These are phyloP conservation scores for Mitragyna speciosa DNA, from an alignment of 257 asterid species.

Conservation along the genomic window DNA sequence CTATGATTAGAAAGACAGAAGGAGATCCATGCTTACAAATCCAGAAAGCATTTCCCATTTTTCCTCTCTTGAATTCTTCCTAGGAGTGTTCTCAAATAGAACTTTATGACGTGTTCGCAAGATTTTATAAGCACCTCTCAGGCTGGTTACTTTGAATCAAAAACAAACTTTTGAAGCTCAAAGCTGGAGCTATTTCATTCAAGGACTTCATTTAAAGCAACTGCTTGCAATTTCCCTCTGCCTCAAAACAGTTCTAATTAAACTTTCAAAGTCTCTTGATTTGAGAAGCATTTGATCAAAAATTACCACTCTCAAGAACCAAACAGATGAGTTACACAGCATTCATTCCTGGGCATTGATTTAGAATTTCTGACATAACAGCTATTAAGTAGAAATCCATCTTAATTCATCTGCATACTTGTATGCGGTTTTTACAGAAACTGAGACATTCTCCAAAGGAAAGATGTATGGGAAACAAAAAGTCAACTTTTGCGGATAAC, in stretches of 20 bases:
- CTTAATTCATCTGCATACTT: not conserved
- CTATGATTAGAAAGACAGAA: not conserved
- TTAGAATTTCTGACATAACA: not conserved
- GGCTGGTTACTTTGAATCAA: not conserved
- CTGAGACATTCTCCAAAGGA: not conserved
- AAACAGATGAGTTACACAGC: not conserved
- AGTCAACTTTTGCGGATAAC: not conserved
- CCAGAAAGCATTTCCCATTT: not conserved
- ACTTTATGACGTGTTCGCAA: not conserved
- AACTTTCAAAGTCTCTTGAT: not conserved
- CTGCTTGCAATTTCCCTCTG: not conserved
- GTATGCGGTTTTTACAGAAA: not conserved
- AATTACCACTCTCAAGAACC: not conserved
- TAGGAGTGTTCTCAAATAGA: not conserved
- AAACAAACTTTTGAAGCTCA: not conserved
- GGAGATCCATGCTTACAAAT: constrained; percentile 6
- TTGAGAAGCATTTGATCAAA: not conserved
- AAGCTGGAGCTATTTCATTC: not conserved
- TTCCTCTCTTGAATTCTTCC: not conserved
- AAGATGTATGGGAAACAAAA: not conserved
- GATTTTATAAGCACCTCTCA: not conserved
- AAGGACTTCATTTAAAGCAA: not conserved
- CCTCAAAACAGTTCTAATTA: not conserved
- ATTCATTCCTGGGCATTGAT: not conserved
- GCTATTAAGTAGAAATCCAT: not conserved